A percentile compares a stretch with the other conserved stretches of the same genome.
These are phyloP conservation scores for Tricholoma bakamatsutake DNA, from an alignment of 768 basidiomycete species.

Conservation along the genomic window DNA sequence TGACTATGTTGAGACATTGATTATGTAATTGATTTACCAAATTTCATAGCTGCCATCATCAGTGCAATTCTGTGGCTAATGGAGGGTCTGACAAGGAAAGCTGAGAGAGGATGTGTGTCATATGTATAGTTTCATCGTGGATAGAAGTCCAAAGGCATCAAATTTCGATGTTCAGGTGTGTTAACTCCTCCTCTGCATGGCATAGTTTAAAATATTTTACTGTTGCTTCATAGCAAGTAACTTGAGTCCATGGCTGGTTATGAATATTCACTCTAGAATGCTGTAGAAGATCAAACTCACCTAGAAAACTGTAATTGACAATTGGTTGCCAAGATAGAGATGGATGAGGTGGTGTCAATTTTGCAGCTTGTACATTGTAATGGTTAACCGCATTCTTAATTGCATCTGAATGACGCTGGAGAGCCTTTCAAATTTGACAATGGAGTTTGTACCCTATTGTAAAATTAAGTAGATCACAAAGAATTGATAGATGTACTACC, in stretches of 20 bases:
- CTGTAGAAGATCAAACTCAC: constrained; percentile 18
- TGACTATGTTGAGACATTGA: not conserved
- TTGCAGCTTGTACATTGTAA: too few relatives aligned
- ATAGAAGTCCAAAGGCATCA: constrained; percentile 15
- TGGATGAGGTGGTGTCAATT: too few relatives aligned
- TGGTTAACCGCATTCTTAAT: too few relatives aligned
- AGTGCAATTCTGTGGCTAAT: not conserved
- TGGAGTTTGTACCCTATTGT: constrained; percentile 25
- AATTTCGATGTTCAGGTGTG: too few relatives aligned
- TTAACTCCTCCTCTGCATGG: too few relatives aligned
- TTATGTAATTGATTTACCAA: not conserved
- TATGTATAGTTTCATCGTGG: constrained; percentile 5
- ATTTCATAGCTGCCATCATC: not conserved
- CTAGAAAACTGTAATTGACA: constrained; percentile 17
- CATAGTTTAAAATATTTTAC: constrained; percentile 14
- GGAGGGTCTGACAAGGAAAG: not conserved
- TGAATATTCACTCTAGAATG: constrained; percentile 12
- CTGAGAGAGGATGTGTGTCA: not conserved
- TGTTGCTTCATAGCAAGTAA: constrained; percentile 10
- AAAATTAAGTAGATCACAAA: too few relatives aligned
- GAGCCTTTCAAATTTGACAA: constrained; percentile 20
- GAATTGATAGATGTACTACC: too few relatives aligned
- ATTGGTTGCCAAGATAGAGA: too few relatives aligned
- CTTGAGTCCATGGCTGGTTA: constrained; percentile 12
- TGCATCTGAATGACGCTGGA: too few relatives aligned